phyloP scores from a whole-genome alignment of 768 basidiomycete species.

The Lentinus brumalis region DNA sequence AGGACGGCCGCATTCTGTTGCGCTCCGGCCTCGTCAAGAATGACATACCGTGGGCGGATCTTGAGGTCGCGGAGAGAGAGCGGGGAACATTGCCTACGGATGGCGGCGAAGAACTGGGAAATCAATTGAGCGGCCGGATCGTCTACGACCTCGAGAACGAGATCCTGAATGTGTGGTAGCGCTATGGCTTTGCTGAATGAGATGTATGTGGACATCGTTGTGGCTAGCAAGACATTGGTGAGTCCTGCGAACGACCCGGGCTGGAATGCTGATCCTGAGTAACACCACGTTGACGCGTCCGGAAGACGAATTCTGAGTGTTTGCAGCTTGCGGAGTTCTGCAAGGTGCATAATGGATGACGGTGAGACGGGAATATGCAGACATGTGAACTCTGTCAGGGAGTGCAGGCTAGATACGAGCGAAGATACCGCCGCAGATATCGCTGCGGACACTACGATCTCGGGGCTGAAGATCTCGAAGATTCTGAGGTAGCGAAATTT shows the following conservation, averaged over 20 bases:
- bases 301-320: background rate
- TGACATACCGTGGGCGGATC: background rate
- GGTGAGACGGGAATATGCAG: background rate
- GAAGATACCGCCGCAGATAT: background rate
- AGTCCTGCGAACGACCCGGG: background rate
- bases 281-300: background rate
- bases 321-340: background rate
- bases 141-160: background rate
- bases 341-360: background rate
- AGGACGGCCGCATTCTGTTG: background rate
- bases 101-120: background rate
- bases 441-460: too few species aligned
- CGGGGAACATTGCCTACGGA: background rate
- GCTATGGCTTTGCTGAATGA: background rate
- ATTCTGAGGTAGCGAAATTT: background rate
- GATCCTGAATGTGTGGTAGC: background rate
- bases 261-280: background rate
- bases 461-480: background rate
- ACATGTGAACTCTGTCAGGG: background rate
- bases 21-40: background rate
- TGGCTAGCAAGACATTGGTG: background rate
- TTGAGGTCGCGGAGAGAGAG: background rate
- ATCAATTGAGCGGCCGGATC: background rate
- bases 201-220: background rate
- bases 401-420: background rate